Evolutionary conservation across 305 asterid species (phyloP), one percentile per base, ranked within the genome.

Genomic region (Stenogyne calaminthoides): DNA sequence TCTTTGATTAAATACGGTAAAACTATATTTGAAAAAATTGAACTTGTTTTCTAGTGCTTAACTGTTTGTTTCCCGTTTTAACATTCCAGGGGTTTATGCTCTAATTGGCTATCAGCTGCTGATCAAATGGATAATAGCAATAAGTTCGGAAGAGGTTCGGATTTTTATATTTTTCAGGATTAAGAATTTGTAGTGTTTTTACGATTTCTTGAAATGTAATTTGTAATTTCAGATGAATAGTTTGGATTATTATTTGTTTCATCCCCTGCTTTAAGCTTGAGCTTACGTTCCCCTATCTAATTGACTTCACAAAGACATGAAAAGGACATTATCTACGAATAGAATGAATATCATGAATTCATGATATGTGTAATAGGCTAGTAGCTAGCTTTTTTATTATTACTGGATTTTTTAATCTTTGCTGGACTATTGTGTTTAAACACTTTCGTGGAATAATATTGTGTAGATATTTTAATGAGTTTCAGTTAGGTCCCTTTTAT

Each of bases 61-160:
- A 64, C 44, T 54, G 58, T 44, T 64, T 12, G 49, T 9, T 54
- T 39, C 54, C 19, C 54, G 68, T 56, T 54, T 63, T 16, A 25
- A 32, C 34, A 4, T 37, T 19, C 25, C 81, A 76, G 84, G 74
- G 49, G 16, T 19, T 73, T 16, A 11, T 64, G 56, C 61, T 72
- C 36, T 40, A 15, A 71, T 67, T 72, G 44, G 57, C 55, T 36
- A 60, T 71, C 76, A 54, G 72, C 77, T 69, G 77, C 62, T 76
- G 47, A 66, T 65, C 51, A 67, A 67, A 78, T 80, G 85, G 85
- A 82, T 54, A 83, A 61, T 58, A 32, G 70, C 78, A 80, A 64
- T 22, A 77, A 75, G 75, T 85, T 85, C 46, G 85, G 82, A 63
- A 76, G 64, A 82, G 84, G 85, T 85, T 64, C 18, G 80, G 18